Percentiles rank a stretch among this genome's conserved stretches.
Conservation (phyloP, 1,139 yeast genomes). For the Suhomyces guaymorum region DNA sequence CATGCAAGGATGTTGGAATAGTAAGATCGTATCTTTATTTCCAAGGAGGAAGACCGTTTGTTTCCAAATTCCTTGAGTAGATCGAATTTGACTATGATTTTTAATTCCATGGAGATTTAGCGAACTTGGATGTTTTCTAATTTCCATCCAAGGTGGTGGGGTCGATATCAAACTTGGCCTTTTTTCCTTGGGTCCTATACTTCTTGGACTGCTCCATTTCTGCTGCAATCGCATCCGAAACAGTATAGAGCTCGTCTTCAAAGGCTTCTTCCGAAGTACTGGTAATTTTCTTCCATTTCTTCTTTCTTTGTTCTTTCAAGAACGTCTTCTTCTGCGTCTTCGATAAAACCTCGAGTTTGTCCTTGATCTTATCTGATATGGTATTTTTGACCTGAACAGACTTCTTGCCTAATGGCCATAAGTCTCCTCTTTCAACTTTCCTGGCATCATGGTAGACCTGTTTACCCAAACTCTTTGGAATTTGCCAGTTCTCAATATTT, state of each 20-base stretch:
- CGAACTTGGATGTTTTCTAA: no score
- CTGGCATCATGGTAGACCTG: slow-evolving; percentile 88
- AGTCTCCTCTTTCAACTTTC: slow-evolving; percentile 79
- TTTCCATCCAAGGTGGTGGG: slow-evolving; percentile 22
- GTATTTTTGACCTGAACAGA: slow-evolving; percentile 45
- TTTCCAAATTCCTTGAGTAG: no score
- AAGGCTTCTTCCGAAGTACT: slow-evolving; percentile 35
- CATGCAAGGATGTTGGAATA: no score
- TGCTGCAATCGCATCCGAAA: slow-evolving; percentile 40
- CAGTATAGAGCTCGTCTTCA: slow-evolving; percentile 32
- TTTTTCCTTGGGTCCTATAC: slow-evolving; percentile 37
- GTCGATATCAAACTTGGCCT: slow-evolving; percentile 30
- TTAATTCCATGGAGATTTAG: no score
- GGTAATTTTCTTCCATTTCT: slow-evolving; percentile 42
- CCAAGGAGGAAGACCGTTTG: no score
- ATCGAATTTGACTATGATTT: no score
- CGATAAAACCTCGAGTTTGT: slow-evolving; percentile 39
- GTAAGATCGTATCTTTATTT: no score
- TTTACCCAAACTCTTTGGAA: slow-evolving; percentile 76
- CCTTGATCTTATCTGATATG: slow-evolving; percentile 32
- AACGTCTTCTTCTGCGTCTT: slow-evolving; percentile 45
- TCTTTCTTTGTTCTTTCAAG: slow-evolving; percentile 44
- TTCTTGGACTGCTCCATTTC: slow-evolving; percentile 36
- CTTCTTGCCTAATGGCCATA: slow-evolving; percentile 84
- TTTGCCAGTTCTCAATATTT: slow-evolving; percentile 79